Conservation (phyloP, 257 asterid species). For the Solanum medicagineum region DNA sequence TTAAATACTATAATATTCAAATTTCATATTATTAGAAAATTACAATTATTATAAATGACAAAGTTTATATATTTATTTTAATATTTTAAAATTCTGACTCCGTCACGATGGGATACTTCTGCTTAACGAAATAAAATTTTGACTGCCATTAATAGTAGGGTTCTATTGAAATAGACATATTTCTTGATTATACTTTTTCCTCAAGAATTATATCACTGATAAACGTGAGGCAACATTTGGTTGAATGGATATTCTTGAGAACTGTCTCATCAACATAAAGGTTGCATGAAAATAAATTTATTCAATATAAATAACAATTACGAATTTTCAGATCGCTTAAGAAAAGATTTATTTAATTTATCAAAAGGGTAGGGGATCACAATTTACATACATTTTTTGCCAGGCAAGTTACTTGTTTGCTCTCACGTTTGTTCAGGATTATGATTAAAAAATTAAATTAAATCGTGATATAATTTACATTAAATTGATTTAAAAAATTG, state of each 20-base stretch:
- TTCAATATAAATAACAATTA: neutral
- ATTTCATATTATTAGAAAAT: too few species aligned
- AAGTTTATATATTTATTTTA: neutral
- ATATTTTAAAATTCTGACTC: neutral
- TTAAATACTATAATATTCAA: neutral
- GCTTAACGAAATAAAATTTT: neutral
- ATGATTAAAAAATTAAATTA: too few species aligned
- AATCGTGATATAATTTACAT: too few species aligned
- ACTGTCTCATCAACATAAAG: neutral
- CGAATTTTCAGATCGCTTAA: too few species aligned
- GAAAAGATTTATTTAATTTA: neutral
- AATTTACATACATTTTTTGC: neutral
- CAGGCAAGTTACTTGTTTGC: neutral
- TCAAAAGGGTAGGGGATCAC: neutral
- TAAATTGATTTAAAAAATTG: too few species aligned
- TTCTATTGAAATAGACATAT: neutral
- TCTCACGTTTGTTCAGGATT: neutral
- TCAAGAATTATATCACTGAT: neutral
- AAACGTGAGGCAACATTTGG: neutral
- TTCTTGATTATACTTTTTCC: neutral
- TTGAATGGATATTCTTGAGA: neutral
- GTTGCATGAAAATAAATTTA: fast-evolving
- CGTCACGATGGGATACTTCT: neutral
- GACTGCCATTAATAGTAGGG: neutral
- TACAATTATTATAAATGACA: too few species aligned